These are phyloP conservation scores for Tilletia horrida DNA, from an alignment of 1,284 basidiomycete genomes.

Conservation along the genomic window DNA sequence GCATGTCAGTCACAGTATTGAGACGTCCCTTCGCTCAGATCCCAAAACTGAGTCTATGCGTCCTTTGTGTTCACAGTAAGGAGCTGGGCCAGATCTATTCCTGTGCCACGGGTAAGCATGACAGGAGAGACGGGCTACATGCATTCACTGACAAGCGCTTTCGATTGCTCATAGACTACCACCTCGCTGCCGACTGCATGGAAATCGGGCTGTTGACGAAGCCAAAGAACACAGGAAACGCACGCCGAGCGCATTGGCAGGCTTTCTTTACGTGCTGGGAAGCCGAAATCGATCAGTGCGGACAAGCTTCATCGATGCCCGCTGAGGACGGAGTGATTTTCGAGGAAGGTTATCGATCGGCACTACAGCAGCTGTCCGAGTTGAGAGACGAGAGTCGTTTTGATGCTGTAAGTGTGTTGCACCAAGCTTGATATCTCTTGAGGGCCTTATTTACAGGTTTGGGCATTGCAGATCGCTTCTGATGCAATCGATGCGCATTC, in stretches of 20 bases:
- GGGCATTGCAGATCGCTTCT: not conserved
- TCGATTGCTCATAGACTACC: not conserved
- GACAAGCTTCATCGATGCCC: not conserved
- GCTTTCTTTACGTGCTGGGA: not conserved
- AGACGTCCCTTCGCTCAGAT: not conserved
- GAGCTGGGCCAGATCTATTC: conserved; percentile 1
- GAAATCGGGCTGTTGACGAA: conserved; percentile 1
- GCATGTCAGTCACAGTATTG: not conserved
- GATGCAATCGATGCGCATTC: not conserved
- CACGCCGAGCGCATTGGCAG: not conserved
- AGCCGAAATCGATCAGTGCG: not conserved
- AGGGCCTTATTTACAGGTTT: not conserved
- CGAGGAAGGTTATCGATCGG: not conserved
- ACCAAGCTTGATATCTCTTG: too few relatives aligned
- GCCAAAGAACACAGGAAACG: not conserved
- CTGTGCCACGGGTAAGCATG: not conserved
- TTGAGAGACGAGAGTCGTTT: conserved; percentile 4
- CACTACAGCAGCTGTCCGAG: not conserved
- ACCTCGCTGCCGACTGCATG: not conserved
- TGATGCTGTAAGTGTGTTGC: not conserved
- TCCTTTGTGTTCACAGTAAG: not conserved
- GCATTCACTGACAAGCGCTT: not conserved
- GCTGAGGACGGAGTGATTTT: not conserved
- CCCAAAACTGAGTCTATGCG: not conserved
- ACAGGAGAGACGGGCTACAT: not conserved